A percentile compares a stretch with the other conserved stretches of the same genome.
These are phyloP conservation scores for Candida wancherniae DNA, from an alignment of 805 yeast genomes.

Conservation along the genomic window DNA sequence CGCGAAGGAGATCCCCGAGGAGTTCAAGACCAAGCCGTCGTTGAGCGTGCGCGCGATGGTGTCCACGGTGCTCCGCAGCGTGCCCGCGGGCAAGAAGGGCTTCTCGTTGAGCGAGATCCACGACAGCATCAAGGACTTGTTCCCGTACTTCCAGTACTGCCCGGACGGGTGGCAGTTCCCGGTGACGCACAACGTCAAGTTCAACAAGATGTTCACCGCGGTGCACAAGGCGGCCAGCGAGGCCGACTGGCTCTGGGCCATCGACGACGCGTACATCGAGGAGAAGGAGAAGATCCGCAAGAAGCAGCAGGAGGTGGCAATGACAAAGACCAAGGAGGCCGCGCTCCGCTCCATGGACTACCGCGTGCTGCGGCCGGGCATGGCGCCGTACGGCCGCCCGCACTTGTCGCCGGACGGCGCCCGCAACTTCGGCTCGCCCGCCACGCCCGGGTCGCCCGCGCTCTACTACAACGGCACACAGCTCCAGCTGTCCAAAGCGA, in stretches of 20 bases:
- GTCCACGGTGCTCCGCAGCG: constrained; percentile 68
- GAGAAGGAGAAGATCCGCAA: constrained; percentile 72
- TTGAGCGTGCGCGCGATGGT: constrained; percentile 77
- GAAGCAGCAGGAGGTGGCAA: constrained; percentile 56
- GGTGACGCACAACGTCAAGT: constrained; percentile 81
- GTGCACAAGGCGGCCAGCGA: constrained; percentile 55
- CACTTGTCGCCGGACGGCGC: constrained; percentile 1
- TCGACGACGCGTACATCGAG: constrained; percentile 78
- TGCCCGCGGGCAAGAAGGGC: constrained; percentile 58
- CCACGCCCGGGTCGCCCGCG: background rate
- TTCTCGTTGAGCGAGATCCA: constrained; percentile 66
- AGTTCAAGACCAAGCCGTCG: constrained; percentile 79
- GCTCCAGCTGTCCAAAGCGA: no score
- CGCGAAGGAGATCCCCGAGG: constrained; percentile 83
- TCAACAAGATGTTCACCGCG: constrained; percentile 79
- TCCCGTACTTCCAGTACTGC: constrained; percentile 89
- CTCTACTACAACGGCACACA: constrained; percentile 17
- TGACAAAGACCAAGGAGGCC: constrained; percentile 54
- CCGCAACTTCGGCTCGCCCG: background rate
- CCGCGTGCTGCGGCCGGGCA: constrained; percentile 39
- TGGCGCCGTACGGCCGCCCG: constrained; percentile 14
- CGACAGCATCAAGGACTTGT: constrained; percentile 77
- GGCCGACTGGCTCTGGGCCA: constrained; percentile 95
- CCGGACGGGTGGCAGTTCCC: constrained; percentile 98
- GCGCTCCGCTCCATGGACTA: constrained; percentile 50